Conservation (phyloP, 2,329 filamentous ascomycete genomes). For the Scytalidium sp. region DNA sequence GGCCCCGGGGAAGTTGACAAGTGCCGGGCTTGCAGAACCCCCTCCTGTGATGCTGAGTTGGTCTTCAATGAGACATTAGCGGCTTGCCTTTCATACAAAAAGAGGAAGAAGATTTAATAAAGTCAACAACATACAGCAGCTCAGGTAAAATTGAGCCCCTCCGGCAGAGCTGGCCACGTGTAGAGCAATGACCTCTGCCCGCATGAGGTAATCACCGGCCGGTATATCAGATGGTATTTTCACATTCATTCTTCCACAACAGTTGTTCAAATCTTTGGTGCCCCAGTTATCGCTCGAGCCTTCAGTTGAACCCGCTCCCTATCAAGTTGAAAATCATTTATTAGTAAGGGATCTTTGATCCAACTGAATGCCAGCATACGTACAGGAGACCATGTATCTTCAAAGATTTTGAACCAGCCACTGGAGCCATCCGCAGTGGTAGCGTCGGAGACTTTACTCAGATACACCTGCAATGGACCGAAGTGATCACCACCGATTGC, state of each 20-base stretch:
- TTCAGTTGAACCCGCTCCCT: background rate
- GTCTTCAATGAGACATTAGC: background rate
- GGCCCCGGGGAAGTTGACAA: slow-evolving; percentile 44
- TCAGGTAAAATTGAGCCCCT: slow-evolving; percentile 36
- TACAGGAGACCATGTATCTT: slow-evolving; percentile 35
- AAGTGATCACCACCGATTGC: slow-evolving; percentile 54
- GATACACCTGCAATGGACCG: slow-evolving; percentile 50
- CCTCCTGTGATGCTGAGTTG: slow-evolving; percentile 44
- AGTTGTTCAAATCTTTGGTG: slow-evolving; percentile 24
- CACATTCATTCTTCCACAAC: slow-evolving; percentile 45
- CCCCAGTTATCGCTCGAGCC: background rate
- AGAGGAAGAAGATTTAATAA: background rate
- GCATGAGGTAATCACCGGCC: slow-evolving; percentile 52
- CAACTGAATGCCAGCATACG: background rate
- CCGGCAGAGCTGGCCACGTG: slow-evolving; percentile 43
- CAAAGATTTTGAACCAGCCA: slow-evolving; percentile 52
- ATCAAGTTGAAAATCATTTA: too few relatives aligned
- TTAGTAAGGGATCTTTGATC: background rate
- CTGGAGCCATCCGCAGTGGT: slow-evolving; percentile 39
- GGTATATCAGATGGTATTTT: slow-evolving; percentile 48
- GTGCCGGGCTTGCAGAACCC: slow-evolving; percentile 36
- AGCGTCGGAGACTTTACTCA: slow-evolving; percentile 47
- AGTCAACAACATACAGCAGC: slow-evolving; percentile 21
- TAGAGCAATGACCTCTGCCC: slow-evolving; percentile 51
- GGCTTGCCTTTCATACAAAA: too few relatives aligned